These are phyloP conservation scores for Fallopia convolvulus DNA, from an alignment of 148 eudicot species.

Conservation along the genomic window DNA sequence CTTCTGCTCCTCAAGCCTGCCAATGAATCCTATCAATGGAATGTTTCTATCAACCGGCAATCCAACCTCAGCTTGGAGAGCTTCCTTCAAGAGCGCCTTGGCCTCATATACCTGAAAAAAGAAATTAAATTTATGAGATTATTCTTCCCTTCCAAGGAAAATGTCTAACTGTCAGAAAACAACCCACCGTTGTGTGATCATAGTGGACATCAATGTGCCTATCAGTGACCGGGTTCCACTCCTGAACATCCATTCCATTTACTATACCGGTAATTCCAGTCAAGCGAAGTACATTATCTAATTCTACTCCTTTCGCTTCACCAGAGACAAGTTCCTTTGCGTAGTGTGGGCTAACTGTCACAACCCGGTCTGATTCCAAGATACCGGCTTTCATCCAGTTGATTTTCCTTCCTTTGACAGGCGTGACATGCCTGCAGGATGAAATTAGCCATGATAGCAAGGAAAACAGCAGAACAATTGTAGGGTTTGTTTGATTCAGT, in stretches of 20 bases:
- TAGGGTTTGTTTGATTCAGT: neutral
- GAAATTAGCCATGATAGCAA: neutral
- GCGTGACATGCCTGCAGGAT: slow-evolving; percentile 52
- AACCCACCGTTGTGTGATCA: slow-evolving; percentile 60
- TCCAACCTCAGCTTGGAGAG: slow-evolving; percentile 79
- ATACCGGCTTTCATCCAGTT: slow-evolving; percentile 98
- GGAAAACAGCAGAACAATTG: neutral
- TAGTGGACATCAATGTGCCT: slow-evolving; percentile 55
- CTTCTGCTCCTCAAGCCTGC: slow-evolving; percentile 94
- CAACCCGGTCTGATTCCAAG: slow-evolving; percentile 52
- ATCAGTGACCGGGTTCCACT: slow-evolving; percentile 83
- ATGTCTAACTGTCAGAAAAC: neutral
- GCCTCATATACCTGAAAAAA: slow-evolving; percentile 59
- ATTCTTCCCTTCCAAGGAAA: neutral
- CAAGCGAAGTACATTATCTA: slow-evolving; percentile 46
- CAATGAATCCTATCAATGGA: slow-evolving; percentile 92
- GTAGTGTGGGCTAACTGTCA: slow-evolving; percentile 92
- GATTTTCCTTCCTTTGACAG: slow-evolving; percentile 81
- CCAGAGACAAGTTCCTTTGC: slow-evolving; percentile 68
- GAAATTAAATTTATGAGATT: neutral
- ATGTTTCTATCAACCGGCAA: slow-evolving; percentile 65
- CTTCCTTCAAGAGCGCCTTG: slow-evolving; percentile 76
- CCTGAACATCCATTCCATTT: slow-evolving; percentile 88
- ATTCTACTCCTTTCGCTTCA: slow-evolving; percentile 65
- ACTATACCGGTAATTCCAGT: slow-evolving; percentile 52